Base-by-base conservation (phyloP, 1,139 yeast species). In the Yamadazyma conglobata region DNA sequence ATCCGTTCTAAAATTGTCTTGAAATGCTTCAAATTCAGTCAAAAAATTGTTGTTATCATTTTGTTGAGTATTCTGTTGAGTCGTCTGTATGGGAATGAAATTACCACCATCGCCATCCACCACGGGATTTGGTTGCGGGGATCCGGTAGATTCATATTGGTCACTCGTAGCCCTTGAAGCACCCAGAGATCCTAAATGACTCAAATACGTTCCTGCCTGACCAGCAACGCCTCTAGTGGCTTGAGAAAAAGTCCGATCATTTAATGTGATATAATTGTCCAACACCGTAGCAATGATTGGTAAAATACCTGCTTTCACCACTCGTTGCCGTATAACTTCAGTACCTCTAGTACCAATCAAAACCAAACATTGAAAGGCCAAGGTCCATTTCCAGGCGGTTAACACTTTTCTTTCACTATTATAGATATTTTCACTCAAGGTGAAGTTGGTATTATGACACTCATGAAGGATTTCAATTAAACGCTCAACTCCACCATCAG, bases 351-450 rank as follows among this genome's bases (percentile, higher is more conserved):
- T 89, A 10, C 96, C 96, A 16, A 91, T 77, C 38, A 88, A 71
- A 1, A 89, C 95, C 38, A 91, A 62, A 50, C 96, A 88, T 58
- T 91, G 97, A 51, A 91, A 79, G 0, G 96, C 87, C 37, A 91
- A 63, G 5, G 95, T 86, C 98, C 98, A 91, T 59, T 89, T 91
- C 96, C 96, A 89, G 0, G 95, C 91, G 11, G 79, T 71, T 35
- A 85, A 61, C 15, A 81, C 70, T 39, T 72, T 73, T 40, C 60
- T 61, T 35, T 71, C 77, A 28, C 60, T 56, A 36, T 60, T 62
- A 32, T 70, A 70, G 17, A 74, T 59, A 43, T 50, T 56, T 33
- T 64, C 70, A 29, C 44, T 50, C 24, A 51, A 38, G 37, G 50
- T 55, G 42, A 51, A 58, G 6, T 60, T 52, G 33, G 58, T 49